phyloP scores from a whole-genome alignment of 1,139 yeast genomes.

The Yamadazyma triangularis region DNA sequence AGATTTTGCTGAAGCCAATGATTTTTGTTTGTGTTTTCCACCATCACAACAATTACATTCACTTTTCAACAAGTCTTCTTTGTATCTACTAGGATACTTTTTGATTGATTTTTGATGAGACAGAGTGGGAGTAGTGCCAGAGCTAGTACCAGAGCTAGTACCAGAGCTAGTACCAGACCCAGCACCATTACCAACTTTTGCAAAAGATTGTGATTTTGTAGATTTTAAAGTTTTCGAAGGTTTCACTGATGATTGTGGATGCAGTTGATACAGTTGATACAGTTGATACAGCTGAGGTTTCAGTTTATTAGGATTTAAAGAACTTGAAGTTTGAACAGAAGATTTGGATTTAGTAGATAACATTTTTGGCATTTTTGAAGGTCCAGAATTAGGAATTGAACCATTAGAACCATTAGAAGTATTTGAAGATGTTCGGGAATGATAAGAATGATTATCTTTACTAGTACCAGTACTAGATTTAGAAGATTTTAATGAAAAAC shows the following conservation, averaged over 20 bases:
- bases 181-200: conserved; percentile 1
- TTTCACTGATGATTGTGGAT: not conserved
- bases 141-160: not conserved
- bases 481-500: conserved; percentile 9
- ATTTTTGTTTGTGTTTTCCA: conserved; percentile 7
- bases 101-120: no score
- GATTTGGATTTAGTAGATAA: conserved; percentile 1
- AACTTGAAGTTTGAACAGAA: conserved; percentile 1
- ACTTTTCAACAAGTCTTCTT: conserved; percentile 10
- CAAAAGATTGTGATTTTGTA: not conserved
- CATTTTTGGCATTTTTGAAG: not conserved
- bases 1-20: conserved; percentile 1
- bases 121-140: not conserved
- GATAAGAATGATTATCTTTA: not conserved
- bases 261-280: no score
- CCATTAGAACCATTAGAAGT: conserved; percentile 3
- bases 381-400: not conserved
- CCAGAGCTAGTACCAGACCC: not conserved
- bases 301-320: conserved; percentile 3
- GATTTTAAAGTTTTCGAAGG: not conserved
- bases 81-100: conserved; percentile 7
- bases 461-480: conserved; percentile 3
- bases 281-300: no score
- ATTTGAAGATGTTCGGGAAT: conserved; percentile 9
- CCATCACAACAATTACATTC: conserved; percentile 13